These are phyloP conservation scores for Onygenales sp. DNA, from an alignment of 2,329 filamentous ascomycete genomes.

Conservation along the genomic window DNA sequence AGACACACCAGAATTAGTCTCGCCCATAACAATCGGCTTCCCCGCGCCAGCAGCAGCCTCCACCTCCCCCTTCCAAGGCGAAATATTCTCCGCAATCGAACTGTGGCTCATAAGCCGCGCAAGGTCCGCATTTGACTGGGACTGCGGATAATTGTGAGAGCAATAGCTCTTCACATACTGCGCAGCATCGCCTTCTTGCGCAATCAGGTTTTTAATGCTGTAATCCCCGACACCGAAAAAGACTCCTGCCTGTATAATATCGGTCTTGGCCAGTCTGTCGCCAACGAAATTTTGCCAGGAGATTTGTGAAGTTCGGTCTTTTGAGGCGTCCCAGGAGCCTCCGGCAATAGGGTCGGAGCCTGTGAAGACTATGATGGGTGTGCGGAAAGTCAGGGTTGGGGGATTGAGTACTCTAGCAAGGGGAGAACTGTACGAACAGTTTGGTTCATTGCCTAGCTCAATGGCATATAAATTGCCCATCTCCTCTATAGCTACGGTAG, in stretches of 20 bases:
- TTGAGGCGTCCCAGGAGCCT: conserved; percentile 20
- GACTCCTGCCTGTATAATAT: conserved; percentile 26
- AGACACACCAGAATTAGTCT: conserved; percentile 40
- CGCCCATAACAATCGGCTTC: conserved; percentile 41
- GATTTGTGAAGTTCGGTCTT: conserved; percentile 24
- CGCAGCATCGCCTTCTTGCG: conserved; percentile 27
- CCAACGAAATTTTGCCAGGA: conserved; percentile 25
- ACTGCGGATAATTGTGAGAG: conserved; percentile 42
- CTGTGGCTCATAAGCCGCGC: conserved; percentile 38
- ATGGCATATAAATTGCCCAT: conserved; percentile 45
- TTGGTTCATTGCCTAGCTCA: conserved; percentile 50
- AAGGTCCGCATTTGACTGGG: conserved; percentile 27
- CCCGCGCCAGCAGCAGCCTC: conserved; percentile 28
- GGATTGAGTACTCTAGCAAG: neutral
- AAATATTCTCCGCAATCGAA: conserved; percentile 31
- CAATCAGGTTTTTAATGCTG: conserved; percentile 27
- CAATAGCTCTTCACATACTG: conserved; percentile 34
- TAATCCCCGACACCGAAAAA: conserved; percentile 26
- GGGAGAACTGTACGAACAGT: conserved; percentile 31
- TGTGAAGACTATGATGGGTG: conserved; percentile 13
- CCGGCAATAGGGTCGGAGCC: conserved; percentile 18
- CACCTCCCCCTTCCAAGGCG: conserved; percentile 33
- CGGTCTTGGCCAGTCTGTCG: conserved; percentile 17
- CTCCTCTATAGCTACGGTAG: conserved; percentile 33
- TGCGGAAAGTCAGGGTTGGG: too few species aligned